Conservation (phyloP, 257 asterid species). For the Rehmannia glutinosa region DNA sequence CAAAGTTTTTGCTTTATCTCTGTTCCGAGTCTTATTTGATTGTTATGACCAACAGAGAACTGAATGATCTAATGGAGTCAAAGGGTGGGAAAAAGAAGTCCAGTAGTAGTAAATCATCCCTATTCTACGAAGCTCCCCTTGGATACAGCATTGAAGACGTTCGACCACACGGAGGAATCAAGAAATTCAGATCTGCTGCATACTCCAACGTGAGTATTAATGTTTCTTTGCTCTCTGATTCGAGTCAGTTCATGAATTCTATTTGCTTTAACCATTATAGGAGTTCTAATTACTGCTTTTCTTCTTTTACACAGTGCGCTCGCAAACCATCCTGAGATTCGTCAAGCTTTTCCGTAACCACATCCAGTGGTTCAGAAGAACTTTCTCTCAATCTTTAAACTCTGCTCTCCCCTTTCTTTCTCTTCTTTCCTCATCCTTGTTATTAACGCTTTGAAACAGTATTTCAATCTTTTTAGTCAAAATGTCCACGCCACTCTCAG, state of each 20-base stretch:
- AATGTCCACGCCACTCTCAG: conserved; percentile 57
- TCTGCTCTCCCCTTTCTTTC: conserved; percentile 15
- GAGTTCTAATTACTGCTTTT: not conserved
- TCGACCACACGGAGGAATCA: conserved; percentile 88
- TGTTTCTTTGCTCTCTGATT: not conserved
- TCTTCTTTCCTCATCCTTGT: conserved; percentile 34
- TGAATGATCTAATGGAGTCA: conserved; percentile 66
- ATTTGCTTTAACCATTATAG: not conserved
- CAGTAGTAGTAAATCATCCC: conserved; percentile 68
- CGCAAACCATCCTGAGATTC: conserved; percentile 81
- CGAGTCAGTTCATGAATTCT: not conserved
- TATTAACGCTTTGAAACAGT: conserved; percentile 19
- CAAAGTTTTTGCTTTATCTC: not conserved
- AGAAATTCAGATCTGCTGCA: conserved; percentile 96
- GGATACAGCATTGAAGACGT: conserved; percentile 93
- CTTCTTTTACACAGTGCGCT: conserved; percentile 52
- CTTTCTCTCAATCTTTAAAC: conserved; percentile 24
- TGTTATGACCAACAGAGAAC: conserved; percentile 20
- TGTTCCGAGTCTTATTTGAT: conserved; percentile 8
- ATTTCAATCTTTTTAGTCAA: conserved; percentile 15
- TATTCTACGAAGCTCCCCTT: conserved; percentile 81
- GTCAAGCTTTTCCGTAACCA: conserved; percentile 6
- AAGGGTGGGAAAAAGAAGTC: conserved; percentile 79
- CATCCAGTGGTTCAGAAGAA: conserved; percentile 13
- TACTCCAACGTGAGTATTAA: conserved; percentile 75